These are phyloP conservation scores for Plantago elongata DNA, from an alignment of 257 asterid species.

Conservation along the genomic window DNA sequence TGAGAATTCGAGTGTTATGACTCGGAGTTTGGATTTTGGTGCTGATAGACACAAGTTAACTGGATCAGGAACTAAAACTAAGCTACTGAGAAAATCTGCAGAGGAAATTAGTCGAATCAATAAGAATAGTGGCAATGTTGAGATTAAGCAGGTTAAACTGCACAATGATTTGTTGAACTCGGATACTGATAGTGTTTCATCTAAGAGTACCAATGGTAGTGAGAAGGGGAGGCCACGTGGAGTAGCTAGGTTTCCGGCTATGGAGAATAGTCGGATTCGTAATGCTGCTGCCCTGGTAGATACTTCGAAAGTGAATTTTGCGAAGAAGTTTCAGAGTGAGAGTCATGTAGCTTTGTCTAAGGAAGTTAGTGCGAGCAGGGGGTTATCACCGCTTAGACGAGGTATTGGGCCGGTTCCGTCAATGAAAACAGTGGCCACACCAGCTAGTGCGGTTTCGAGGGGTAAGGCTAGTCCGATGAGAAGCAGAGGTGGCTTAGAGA, in stretches of 20 bases:
- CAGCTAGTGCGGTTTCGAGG: conserved; percentile 38
- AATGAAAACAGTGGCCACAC: conserved; percentile 32
- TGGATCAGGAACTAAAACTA: conserved; percentile 46
- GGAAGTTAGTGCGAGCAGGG: conserved; percentile 31
- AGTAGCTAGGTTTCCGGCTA: conserved; percentile 48
- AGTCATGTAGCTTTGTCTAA: conserved; percentile 50
- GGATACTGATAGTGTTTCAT: conserved; percentile 63
- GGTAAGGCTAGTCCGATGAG: conserved; percentile 62
- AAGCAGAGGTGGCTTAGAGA: conserved; percentile 41
- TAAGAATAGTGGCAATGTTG: conserved; percentile 8
- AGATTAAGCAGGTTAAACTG: neutral
- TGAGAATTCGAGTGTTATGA: conserved; percentile 42
- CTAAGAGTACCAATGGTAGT: conserved; percentile 39
- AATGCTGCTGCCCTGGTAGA: conserved; percentile 39
- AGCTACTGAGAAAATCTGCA: conserved; percentile 27
- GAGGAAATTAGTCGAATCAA: conserved; percentile 25
- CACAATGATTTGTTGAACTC: conserved; percentile 31
- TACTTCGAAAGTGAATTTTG: conserved; percentile 37
- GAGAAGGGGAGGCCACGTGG: conserved; percentile 44
- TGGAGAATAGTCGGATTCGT: conserved; percentile 37
- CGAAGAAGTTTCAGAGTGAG: conserved; percentile 39
- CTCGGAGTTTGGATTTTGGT: conserved; percentile 67
- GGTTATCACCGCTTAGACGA: conserved; percentile 70
- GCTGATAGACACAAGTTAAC: conserved; percentile 30
- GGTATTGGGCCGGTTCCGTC: conserved; percentile 65